A percentile compares a stretch with the other conserved stretches of the same genome.
Conservation (phyloP, 208 protist species). For the Acanthamoeba rhysodes region DNA sequence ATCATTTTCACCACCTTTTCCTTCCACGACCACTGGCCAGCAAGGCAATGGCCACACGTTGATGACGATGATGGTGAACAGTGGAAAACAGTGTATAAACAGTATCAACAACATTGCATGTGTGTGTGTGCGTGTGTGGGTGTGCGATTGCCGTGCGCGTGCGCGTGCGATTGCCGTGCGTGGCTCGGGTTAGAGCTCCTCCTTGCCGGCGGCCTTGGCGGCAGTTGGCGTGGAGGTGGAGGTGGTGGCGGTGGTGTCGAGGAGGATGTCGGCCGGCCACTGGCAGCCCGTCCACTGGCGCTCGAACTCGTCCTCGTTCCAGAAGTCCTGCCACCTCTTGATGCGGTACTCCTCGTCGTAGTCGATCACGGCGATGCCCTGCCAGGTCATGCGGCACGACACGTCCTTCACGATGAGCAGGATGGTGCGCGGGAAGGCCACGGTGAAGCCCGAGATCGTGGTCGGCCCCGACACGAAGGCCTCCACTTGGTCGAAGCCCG, state of each 20-base stretch:
- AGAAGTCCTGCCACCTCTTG: constrained; percentile 63
- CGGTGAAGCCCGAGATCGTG: constrained; percentile 26
- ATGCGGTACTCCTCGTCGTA: constrained; percentile 59
- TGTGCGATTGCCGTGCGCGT: too few relatives aligned
- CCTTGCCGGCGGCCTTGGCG: too few relatives aligned
- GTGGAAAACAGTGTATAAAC: too few relatives aligned
- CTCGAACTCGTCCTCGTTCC: constrained; percentile 57
- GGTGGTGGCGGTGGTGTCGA: background rate
- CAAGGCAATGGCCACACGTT: too few relatives aligned
- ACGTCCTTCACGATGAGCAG: constrained; percentile 59
- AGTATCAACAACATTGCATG: too few relatives aligned
- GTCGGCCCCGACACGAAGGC: constrained; percentile 30
- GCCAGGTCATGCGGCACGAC: constrained; percentile 59
- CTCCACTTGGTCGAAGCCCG: constrained; percentile 36
- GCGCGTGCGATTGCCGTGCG: too few relatives aligned
- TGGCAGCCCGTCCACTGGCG: constrained; percentile 40
- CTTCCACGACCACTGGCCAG: too few relatives aligned
- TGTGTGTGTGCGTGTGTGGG: too few relatives aligned
- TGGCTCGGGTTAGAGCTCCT: too few relatives aligned
- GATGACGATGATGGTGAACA: too few relatives aligned
- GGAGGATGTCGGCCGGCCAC: constrained; percentile 6
- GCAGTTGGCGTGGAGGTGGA: background rate
- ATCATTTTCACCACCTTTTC: too few relatives aligned
- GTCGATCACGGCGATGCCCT: constrained; percentile 55
- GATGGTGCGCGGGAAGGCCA: constrained; percentile 48